A percentile compares a stretch with the other conserved stretches of the same genome.
These are phyloP conservation scores for Artemisia argyi DNA, from an alignment of 129 eudicot species.

Conservation along the genomic window DNA sequence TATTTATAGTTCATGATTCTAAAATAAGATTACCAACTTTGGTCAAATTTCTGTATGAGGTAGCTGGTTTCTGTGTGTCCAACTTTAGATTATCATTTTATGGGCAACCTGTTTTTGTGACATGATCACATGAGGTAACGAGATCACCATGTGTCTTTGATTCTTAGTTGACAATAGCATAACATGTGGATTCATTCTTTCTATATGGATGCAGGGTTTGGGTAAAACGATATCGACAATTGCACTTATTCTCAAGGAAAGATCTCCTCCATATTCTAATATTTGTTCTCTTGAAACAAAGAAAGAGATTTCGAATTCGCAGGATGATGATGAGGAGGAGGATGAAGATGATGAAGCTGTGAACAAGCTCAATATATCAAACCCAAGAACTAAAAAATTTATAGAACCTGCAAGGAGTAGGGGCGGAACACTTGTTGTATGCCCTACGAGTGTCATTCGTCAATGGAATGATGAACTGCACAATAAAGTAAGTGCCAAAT, in stretches of 20 bases:
- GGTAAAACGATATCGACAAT: conserved; percentile 98
- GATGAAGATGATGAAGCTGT: conserved; percentile 27
- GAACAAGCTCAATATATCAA: neutral
- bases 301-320: conserved; percentile 65
- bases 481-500: conserved; percentile 63
- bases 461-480: conserved; percentile 92
- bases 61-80: no score
- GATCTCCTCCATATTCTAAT: conserved; percentile 56
- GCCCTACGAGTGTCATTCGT: conserved; percentile 96
- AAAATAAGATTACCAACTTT: neutral
- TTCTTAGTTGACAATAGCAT: conserved; percentile 4
- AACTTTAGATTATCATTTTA: neutral
- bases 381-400: conserved; percentile 11
- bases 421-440: conserved; percentile 92
- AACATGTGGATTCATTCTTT: neutral
- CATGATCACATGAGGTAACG: no score
- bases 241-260: conserved; percentile 88
- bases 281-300: conserved; percentile 22
- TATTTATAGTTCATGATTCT: no score
- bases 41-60: neutral
- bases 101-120: neutral
- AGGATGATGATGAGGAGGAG: conserved; percentile 66
- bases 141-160: neutral
- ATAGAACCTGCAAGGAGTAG: conserved; percentile 46
- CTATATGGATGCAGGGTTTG: conserved; percentile 56